Evolutionary conservation across 805 yeast species (phyloP).

Genomic region (Monosporozyma siamensis): DNA sequence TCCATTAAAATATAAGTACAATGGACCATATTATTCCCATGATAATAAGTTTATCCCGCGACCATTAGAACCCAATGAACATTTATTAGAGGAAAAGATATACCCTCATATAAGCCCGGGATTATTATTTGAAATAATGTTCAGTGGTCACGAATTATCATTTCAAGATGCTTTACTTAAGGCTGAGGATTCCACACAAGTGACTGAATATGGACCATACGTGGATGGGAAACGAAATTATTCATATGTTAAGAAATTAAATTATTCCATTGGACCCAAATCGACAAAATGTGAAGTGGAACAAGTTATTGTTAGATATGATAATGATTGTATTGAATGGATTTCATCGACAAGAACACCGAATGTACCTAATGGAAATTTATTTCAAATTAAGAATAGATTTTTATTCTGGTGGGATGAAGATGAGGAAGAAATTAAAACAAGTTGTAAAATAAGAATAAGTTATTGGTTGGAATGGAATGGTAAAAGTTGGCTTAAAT

Average conservation of each 20-base stretch:
- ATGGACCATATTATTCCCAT: constrained; percentile 47
- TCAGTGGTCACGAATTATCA: constrained; percentile 46
- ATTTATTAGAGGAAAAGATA: constrained; percentile 40
- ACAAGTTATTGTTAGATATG: constrained; percentile 48
- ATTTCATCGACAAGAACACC: constrained; percentile 66
- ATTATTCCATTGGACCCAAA: constrained; percentile 84
- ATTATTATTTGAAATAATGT: constrained; percentile 55
- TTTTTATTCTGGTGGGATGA: constrained; percentile 69
- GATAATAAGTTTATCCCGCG: neutral
- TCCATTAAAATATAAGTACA: constrained; percentile 31
- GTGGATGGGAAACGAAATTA: constrained; percentile 35
- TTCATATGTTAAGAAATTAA: constrained; percentile 64
- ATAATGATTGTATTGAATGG: constrained; percentile 48
- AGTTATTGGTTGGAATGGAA: constrained; percentile 77
- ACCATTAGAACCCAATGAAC: constrained; percentile 36
- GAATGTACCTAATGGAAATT: constrained; percentile 83
- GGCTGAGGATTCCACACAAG: constrained; percentile 29
- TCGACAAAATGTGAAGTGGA: constrained; percentile 66
- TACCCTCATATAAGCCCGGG: constrained; percentile 66
- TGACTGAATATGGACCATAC: neutral
- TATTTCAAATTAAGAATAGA: constrained; percentile 64
- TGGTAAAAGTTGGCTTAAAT: constrained; percentile 82
- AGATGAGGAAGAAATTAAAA: constrained; percentile 36
- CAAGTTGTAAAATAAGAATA: constrained; percentile 39
- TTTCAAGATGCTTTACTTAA: constrained; percentile 37